Percentiles rank a stretch among this genome's conserved stretches.
Conservation (phyloP, 371 early-diverging fungal species). For the Caulochytrium protostelioides region DNA sequence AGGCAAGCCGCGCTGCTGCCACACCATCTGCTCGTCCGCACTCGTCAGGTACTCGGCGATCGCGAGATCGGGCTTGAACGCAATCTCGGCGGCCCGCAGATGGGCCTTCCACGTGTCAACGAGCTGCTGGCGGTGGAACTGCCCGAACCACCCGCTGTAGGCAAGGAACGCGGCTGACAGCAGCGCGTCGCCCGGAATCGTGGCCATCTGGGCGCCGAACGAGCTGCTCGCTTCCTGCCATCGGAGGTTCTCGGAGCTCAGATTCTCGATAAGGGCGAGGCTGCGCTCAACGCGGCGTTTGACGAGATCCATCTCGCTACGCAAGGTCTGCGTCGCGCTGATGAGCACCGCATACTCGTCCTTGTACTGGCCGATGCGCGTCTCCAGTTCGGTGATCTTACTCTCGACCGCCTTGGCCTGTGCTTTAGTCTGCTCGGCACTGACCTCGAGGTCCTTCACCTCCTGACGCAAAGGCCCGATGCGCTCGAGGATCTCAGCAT, state of each 20-base stretch:
- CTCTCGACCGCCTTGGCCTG: constrained; percentile 51
- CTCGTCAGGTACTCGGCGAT: constrained; percentile 76
- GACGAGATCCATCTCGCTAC: constrained; percentile 85
- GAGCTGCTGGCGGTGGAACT: constrained; percentile 69
- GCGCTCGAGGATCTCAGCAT: constrained; percentile 69
- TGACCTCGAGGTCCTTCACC: constrained; percentile 56
- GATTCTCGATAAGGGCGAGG: constrained; percentile 63
- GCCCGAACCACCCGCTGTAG: constrained; percentile 93
- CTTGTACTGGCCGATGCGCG: constrained; percentile 70
- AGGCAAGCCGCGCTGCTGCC: constrained; percentile 71
- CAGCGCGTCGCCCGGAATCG: constrained; percentile 94
- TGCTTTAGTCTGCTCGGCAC: constrained; percentile 49
- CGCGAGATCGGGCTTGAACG: constrained; percentile 60
- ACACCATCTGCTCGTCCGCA: constrained; percentile 75
- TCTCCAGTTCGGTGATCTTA: constrained; percentile 66
- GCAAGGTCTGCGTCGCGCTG: constrained; percentile 72
- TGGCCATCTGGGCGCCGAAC: constrained; percentile 88
- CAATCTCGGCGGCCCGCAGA: constrained; percentile 46
- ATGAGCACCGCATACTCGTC: constrained; percentile 91
- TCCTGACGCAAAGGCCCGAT: constrained; percentile 91
- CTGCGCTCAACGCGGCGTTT: constrained; percentile 83
- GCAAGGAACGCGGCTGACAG: constrained; percentile 80
- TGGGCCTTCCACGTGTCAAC: constrained; percentile 58
- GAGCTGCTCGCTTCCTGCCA: constrained; percentile 80
- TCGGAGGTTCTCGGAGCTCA: constrained; percentile 78